A percentile compares a stretch with the other conserved stretches of the same genome.
phyloP scores from a whole-genome alignment of 1,284 basidiomycete genomes.

The Heterobasidion annosum region DNA sequence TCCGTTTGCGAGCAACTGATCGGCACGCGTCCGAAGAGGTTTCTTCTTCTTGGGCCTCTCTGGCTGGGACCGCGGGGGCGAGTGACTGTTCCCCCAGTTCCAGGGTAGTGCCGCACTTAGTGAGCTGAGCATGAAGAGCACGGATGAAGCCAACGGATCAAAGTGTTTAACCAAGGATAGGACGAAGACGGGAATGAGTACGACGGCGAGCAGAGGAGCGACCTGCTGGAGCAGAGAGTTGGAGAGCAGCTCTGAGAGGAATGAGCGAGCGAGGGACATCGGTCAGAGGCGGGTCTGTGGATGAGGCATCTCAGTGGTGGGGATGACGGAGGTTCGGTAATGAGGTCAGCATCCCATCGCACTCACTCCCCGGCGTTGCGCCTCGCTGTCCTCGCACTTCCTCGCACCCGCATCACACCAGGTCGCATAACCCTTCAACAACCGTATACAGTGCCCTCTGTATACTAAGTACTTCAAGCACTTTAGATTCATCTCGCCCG shows the following conservation, averaged over 20 bases:
- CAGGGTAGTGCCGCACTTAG: slow-evolving; percentile 45
- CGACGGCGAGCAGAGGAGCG: slow-evolving; percentile 43
- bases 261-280: neutral
- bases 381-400: too few species aligned
- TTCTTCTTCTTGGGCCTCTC: slow-evolving; percentile 29
- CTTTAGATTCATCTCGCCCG: too few species aligned
- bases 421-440: too few species aligned
- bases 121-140: slow-evolving; percentile 49
- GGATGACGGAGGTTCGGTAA: neutral
- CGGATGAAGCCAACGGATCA: slow-evolving; percentile 22
- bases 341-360: neutral
- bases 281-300: neutral
- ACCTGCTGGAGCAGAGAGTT: slow-evolving; percentile 34
- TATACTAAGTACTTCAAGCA: too few species aligned
- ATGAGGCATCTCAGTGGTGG: neutral
- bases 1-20: slow-evolving; percentile 29
- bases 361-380: too few species aligned
- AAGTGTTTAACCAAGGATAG: slow-evolving; percentile 27
- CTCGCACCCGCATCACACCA: too few species aligned
- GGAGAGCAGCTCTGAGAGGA: neutral
- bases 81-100: slow-evolving; percentile 38
- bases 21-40: slow-evolving; percentile 39
- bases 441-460: too few species aligned
- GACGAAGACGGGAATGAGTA: slow-evolving; percentile 43
- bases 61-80: slow-evolving; percentile 21